phyloP scores from a whole-genome alignment of 2,329 filamentous ascomycete species.

The Allantophomopsis lycopodina region DNA sequence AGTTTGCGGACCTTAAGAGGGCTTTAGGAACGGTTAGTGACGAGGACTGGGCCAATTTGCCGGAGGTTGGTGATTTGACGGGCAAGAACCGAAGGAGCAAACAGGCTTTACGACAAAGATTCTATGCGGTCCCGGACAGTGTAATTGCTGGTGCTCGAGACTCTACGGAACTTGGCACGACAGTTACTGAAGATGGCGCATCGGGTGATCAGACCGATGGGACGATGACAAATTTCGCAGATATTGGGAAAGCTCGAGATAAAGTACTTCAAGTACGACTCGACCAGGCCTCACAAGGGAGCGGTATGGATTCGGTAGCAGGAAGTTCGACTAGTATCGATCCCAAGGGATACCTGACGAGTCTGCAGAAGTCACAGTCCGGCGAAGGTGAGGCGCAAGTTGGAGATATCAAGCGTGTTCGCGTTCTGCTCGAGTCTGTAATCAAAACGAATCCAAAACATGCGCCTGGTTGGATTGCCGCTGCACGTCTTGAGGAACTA shows the following conservation, averaged over 20 bases:
- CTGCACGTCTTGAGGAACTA: constrained; percentile 80
- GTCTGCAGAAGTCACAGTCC: constrained; percentile 67
- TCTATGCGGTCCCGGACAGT: constrained; percentile 94
- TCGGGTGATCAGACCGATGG: constrained; percentile 50
- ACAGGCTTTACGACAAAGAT: constrained; percentile 69
- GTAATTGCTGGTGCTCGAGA: constrained; percentile 80
- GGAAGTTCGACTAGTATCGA: constrained; percentile 88
- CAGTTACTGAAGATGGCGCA: constrained; percentile 67
- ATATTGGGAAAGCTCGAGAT: constrained; percentile 91
- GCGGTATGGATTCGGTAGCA: constrained; percentile 51
- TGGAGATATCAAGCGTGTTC: constrained; percentile 88
- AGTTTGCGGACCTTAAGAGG: constrained; percentile 92
- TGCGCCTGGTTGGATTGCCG: constrained; percentile 89
- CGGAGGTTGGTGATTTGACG: constrained; percentile 92
- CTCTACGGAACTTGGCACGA: constrained; percentile 70
- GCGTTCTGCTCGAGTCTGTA: constrained; percentile 86
- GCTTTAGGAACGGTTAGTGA: constrained; percentile 79
- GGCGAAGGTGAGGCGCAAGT: constrained; percentile 73
- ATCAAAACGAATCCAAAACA: constrained; percentile 96
- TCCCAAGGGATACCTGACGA: constrained; percentile 91
- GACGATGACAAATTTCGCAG: constrained; percentile 94
- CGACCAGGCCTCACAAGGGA: constrained; percentile 70
- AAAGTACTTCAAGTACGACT: constrained; percentile 91
- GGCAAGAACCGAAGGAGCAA: constrained; percentile 82
- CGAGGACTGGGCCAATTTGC: constrained; percentile 91